Base-by-base conservation (phyloP, 2,329 filamentous ascomycete species). In the Penicillium sp. region DNA sequence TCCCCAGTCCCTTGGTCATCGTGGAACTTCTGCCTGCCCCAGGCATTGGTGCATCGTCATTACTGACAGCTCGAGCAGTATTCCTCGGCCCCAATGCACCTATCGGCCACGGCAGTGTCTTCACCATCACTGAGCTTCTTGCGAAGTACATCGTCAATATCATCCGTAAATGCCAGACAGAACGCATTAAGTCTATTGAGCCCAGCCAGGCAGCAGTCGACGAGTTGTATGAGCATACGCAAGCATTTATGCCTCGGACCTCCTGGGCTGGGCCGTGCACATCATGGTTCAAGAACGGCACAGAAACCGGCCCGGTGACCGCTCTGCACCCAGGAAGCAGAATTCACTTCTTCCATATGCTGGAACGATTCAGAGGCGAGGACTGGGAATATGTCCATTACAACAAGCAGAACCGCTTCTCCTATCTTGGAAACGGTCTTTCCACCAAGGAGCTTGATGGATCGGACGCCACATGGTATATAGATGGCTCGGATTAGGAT, bases 311-410 rank as follows among this genome's bases (percentile, higher is more conserved):
- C 0, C 79, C 79, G 1, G 81, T 85, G 25, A 80, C 77, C 6
- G 82, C 81, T 3, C 70, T 85, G 49, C 82, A 84, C 63, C 82
- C 83, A 0, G 83, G 83, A 5, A 82, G 80, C 65, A 60, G 63
- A n/a, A 59, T 65, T 38, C 60, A 65, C 75, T 82, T 28, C 75
- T 82, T 70, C 66, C 60, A 65, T 35, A 65, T 62, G 60, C 43
- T 65, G 6, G 45, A 65, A 35, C 62, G 65, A 5, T 83, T 83
- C 1, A 71, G 83, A 10, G 85, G 83, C 82, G 84, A 86, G 67
- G 84, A 86, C 57, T 86, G 78, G 71, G 78, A 83, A 59, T 84
- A 83, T 64, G 75, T 28, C 30, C 35, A 35, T 52, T 33, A 19
- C n/a, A 33, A 33, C 19, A 33, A 16, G 11, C 14, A 33, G 35